Evolutionary conservation across 371 early-diverging fungal genomes (phyloP).

Genomic region (Sporodiniella umbellata): DNA sequence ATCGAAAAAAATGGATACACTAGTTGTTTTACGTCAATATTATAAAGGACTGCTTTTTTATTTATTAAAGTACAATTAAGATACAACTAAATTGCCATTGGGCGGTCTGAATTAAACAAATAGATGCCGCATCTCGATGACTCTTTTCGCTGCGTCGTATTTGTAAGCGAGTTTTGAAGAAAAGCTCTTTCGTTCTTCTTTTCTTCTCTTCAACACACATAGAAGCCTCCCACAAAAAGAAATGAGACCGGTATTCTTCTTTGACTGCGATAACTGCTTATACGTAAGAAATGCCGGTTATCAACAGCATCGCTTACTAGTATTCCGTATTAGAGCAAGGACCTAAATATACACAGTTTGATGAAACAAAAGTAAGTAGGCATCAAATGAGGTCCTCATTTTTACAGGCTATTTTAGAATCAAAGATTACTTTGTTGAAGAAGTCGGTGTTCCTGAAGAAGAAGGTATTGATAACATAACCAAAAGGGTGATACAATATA

Average conservation of each 20-base stretch:
- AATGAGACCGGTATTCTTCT: constrained; percentile 66
- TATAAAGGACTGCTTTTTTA: too few relatives aligned
- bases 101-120: neutral
- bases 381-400: neutral
- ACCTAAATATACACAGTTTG: constrained; percentile 53
- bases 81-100: too few relatives aligned
- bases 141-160: constrained; percentile 3
- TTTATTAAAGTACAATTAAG: too few relatives aligned
- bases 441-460: constrained; percentile 49
- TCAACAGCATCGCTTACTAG: neutral
- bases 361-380: constrained; percentile 57
- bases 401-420: constrained; percentile 33
- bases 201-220: neutral
- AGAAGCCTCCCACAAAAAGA: neutral
- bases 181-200: neutral
- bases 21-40: too few relatives aligned
- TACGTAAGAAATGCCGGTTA: constrained; percentile 40
- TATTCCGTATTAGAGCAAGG: constrained; percentile 28
- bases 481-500: too few relatives aligned
- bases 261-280: constrained; percentile 86
- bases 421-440: constrained; percentile 43
- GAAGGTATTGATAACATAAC: constrained; percentile 21
- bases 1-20: too few relatives aligned
- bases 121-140: neutral
- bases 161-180: neutral